Percentiles rank a stretch among this genome's conserved stretches.
Evolutionary conservation across 2,329 filamentous ascomycete genomes (phyloP).

Genomic region (Beauveria asiatica): DNA sequence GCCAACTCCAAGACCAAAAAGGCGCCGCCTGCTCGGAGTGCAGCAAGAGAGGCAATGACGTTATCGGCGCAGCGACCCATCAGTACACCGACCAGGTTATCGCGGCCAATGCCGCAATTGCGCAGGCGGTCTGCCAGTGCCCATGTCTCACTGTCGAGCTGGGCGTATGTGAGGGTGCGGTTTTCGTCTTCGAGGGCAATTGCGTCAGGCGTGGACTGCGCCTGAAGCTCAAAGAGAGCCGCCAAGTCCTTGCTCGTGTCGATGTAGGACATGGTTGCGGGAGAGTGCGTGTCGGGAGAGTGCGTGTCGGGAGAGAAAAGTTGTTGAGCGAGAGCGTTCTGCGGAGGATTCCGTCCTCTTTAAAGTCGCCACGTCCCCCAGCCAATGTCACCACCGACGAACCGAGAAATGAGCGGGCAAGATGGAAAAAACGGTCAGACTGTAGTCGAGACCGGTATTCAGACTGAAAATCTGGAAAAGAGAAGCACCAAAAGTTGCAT

Average conservation of each 20-base stretch:
- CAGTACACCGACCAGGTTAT: slow-evolving; percentile 66
- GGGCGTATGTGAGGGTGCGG: slow-evolving; percentile 59
- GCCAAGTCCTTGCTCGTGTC: slow-evolving; percentile 65
- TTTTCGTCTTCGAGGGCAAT: slow-evolving; percentile 65
- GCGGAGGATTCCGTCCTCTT: not conserved
- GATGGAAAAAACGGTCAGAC: not conserved
- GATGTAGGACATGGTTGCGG: slow-evolving; percentile 49
- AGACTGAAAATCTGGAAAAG: not conserved
- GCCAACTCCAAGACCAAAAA: slow-evolving; percentile 75
- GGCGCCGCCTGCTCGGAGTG: slow-evolving; percentile 69
- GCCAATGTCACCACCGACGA: not conserved
- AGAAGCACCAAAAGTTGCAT: not conserved
- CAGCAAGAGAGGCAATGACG: slow-evolving; percentile 68
- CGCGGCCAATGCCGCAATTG: slow-evolving; percentile 59
- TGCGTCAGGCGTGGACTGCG: slow-evolving; percentile 56
- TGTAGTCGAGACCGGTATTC: not conserved
- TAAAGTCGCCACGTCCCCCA: slow-evolving; percentile 1
- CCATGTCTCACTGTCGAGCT: slow-evolving; percentile 60
- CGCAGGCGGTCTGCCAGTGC: slow-evolving; percentile 57
- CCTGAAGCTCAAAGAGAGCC: slow-evolving; percentile 63
- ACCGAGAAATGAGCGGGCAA: not conserved
- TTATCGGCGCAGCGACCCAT: slow-evolving; percentile 70
- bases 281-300: not conserved
- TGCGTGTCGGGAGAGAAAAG: not conserved
- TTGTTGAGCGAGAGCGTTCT: not conserved